phyloP scores from a whole-genome alignment of 164 flowering plant genomes.

The Cinnamomum micranthum region DNA sequence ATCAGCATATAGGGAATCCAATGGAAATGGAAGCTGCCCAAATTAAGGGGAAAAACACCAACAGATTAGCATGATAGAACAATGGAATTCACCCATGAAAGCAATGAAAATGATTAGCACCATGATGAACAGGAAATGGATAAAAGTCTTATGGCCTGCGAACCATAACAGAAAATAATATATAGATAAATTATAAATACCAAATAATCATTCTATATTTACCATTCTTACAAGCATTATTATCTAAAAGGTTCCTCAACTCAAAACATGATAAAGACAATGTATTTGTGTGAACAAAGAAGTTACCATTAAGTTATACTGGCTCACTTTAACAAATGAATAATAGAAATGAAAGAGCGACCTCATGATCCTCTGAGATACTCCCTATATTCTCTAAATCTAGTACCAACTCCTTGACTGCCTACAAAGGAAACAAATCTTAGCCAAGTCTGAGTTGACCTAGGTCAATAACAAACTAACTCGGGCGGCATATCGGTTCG shows the following conservation, averaged over 20 bases:
- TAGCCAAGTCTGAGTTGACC: not conserved
- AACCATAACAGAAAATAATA: no score
- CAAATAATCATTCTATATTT: no score
- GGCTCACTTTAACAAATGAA: not conserved
- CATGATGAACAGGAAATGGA: not conserved
- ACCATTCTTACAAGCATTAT: not conserved
- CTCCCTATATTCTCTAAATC: not conserved
- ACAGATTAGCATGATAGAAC: constrained; percentile 17
- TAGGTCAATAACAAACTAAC: not conserved
- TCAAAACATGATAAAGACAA: no score
- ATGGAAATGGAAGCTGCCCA: constrained; percentile 82
- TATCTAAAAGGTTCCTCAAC: no score
- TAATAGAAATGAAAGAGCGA: not conserved
- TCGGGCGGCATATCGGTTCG: no score
- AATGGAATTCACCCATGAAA: not conserved
- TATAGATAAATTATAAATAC: no score
- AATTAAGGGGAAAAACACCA: constrained; percentile 12
- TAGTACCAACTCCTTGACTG: not conserved
- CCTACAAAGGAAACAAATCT: not conserved
- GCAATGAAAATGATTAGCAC: not conserved
- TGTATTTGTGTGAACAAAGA: no score
- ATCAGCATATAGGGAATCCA: constrained; percentile 88
- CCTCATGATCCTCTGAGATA: not conserved
- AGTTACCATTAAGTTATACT: not conserved
- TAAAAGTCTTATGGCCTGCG: not conserved